Base-by-base conservation (phyloP, 2,329 filamentous ascomycete species). In the Diaporthe destruens region DNA sequence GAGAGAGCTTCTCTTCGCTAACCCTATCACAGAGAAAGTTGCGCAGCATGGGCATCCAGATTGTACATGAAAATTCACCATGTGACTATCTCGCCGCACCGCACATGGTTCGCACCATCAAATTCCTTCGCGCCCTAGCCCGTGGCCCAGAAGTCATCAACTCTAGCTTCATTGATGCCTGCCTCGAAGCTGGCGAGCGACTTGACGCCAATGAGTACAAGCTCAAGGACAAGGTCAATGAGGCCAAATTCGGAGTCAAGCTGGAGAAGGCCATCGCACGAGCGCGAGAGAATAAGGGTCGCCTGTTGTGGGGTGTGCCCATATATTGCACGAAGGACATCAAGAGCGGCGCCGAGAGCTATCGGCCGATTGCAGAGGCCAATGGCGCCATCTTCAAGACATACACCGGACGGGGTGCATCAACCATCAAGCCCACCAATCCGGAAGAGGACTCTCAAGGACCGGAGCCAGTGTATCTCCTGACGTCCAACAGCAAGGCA, bases 41-140 rank as follows among this genome's bases (percentile, higher is more conserved):
- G 71, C 93, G 95, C 74, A 90, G 93, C 57, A 84, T 98, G 47
- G 96, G 96, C 9, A 93, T 99, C 71, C 87, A 91, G 76, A 89
- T 98, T 29, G 92, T 94, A 6, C 88, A 92, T 77, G 93, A 98
- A 78, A 90, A 91, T 34, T 88, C 89, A 61, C 88, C 90, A 56
- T 96, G 94, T 80, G 94, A 96, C 77, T 94, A 97, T 80, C 89
- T 99, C 14, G 95, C 94, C 44, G 96, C 96, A 4, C 96, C 96
- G 0, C 89, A 91, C 54, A 90, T 98, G 74, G 90, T 98, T 44
- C 92, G 96, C 49, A 99, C 96, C 0, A 91, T 94, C 80, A 99
- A 99, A 80, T 99, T 99, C 80, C 91, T 98, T 65, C 93, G 92
- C 74, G 94, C 95, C 16, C 85, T 99, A 36, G 95, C 96, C 23